Evolutionary conservation across 345 rosid genomes (phyloP), one percentile per base, ranked within the genome.

Genomic region (Populus pruinosa): DNA sequence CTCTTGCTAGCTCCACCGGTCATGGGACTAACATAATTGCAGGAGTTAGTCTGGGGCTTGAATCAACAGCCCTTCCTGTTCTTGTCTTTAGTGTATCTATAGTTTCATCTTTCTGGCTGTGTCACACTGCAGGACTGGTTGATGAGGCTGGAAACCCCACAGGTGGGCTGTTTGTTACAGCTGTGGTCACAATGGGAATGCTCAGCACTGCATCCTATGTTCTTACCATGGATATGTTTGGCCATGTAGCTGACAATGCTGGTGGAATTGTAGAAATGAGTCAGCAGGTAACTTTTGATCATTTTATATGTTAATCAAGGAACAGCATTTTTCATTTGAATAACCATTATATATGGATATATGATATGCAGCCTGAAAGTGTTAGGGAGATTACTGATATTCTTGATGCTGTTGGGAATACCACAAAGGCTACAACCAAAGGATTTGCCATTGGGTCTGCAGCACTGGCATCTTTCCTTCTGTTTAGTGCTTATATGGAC

Each of bases 201-300:
- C 99, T 96, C 72, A 96, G 98, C 78, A 92, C 99, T 61, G 99
- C 99, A 82, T 98, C 95, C 69, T 96, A 94, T 89, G 91, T 96
- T 79, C 95, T 96, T 72, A 96, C 99, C 12, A 96, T 96, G 99
- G 99, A 96, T 88, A 96, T 96, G 99, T 96, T 96, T 86, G 99
- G 99, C 75, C 99, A 98, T 44, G 94, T 96, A 83, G 99, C 99
- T 79, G 99, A 96, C 87, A 96, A 96, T 82, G 99, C 98, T 85
- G 98, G 99, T 86, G 99, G 99, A 73, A 93, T 96, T 83, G 99
- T 96, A n/a, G 99, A 96, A 93, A 96, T 96, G 99, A 94, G 97
- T 87, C 97, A 93, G 84, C 99, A 96, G 97, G 99, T 96, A 86
- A 87, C 20, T 47, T 25, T 78, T 73, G 31, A 21, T 70, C 74